Base-by-base conservation (phyloP, 2,329 filamentous ascomycete genomes). In the Sclerotinia subarctica region DNA sequence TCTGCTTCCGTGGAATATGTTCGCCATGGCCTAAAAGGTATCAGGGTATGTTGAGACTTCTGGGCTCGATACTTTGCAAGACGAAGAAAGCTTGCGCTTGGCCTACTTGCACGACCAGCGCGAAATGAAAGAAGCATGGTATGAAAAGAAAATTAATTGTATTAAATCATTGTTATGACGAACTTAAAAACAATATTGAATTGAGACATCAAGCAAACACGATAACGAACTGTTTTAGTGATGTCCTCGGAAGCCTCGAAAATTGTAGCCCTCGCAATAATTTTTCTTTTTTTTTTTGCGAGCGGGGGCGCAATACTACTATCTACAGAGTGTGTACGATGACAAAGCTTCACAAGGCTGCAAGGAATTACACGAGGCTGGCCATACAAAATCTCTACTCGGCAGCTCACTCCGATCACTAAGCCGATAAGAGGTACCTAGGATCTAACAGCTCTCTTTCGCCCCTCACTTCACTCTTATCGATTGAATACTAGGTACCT, bases 1-100 rank as follows among this genome's bases (percentile, higher is more conserved):
- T 66, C 67, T 44, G 44, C n/a, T 5, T 54, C 35, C 7, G 65
- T 52, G 11, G 57, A 5, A 35, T 54, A 35, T 54, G 35, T 53
- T 67, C 57, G 47, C 46, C 56, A 84, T 78, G 83, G 81, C 69
- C 77, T 73, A 42, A 64, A 62, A 49, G 74, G 79, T 78, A 69
- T 71, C 64, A 52, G 56, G 54, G 58, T 60, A 58, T 72, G 72
- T 53, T 72, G 72, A 72, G 70, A 75, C 49, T 70, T 73, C 71
- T 79, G 80, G 65, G 82, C 79, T 65, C 81, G 80, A 73, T 82
- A 81, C 73, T 77, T 85, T 77, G 80, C 84, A 70, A 86, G 79
- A 70, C 82, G 83, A 72, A 84, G 78, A 77, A 86, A 84, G 78
- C 79, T 80, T 71, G 81, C 78, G 64, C 73, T 73, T 69, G 75